Conservation (phyloP, 1,139 yeast species). For the Protomyces inouyei region DNA sequence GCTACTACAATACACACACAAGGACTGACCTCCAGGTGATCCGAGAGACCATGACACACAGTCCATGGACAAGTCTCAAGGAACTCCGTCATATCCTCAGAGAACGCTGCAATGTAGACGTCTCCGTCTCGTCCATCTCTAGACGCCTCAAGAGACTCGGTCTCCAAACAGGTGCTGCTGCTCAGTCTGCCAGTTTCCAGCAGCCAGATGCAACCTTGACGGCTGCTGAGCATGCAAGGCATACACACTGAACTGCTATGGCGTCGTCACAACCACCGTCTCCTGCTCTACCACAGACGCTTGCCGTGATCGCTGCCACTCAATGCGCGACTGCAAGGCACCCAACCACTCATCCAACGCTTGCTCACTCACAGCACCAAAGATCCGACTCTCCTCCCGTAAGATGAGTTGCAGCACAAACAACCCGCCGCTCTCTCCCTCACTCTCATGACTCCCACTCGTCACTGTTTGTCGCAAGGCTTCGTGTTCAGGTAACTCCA, state of each 20-base stretch:
- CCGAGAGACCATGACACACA: neutral
- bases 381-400: neutral
- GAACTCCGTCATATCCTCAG: neutral
- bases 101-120: neutral
- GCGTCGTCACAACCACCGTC: too few relatives aligned
- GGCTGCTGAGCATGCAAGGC: too few relatives aligned
- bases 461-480: neutral
- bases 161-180: neutral
- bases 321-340: constrained; percentile 15
- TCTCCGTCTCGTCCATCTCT: neutral
- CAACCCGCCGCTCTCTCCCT: neutral
- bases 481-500: neutral
- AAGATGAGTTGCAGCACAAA: neutral
- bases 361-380: neutral
- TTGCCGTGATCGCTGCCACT: neutral
- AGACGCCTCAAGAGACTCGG: neutral
- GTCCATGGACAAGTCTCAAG: neutral
- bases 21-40: neutral
- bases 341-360: constrained; percentile 19
- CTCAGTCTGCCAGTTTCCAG: neutral
- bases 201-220: too few relatives aligned
- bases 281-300: neutral
- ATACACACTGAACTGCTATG: too few relatives aligned
- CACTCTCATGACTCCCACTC: neutral
- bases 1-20: neutral